Base-by-base conservation (phyloP, 2,329 filamentous ascomycete genomes). In the Trichoderma brevicompactum region DNA sequence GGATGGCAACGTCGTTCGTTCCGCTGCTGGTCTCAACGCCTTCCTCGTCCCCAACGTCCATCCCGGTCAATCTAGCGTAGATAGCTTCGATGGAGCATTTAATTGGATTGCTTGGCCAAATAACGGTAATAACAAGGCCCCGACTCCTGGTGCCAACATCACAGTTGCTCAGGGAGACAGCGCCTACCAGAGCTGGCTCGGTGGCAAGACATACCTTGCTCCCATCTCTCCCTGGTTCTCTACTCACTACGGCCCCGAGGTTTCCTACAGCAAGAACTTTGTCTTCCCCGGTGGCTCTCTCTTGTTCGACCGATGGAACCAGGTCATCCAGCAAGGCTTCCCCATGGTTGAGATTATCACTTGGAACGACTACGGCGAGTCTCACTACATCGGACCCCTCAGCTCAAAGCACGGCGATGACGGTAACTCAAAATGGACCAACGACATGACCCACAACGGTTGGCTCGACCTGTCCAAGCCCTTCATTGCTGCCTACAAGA, bases 281-380 rank as follows among this genome's bases (percentile, higher is more conserved):
- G 78, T 88, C 1, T 89, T 85, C 78, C 81, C 82, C 3, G 81
- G 84, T 7, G 86, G 88, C 66, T 77, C 82, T 48, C 75, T 89
- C 7, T 87, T 87, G 82, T 83, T 81, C 66, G 77, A 85, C 65
- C 83, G 86, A 34, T 88, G 86, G 86, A 77, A 82, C 23, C 68
- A 77, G 63, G 78, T 84, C 19, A 68, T 83, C 10, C 69, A 71
- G 7, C 69, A 82, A n/a, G 73, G 78, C 15, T 82, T 83, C 15
- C 76, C 79, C 5, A 84, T 83, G 65, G 73, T 86, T 6, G 76
- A 79, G 70, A 79, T 82, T 36, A 72, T 82, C 17, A 80, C 80
- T n/a, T 79, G 76, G 76, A 79, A 79, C 60, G 78, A 86, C 70
- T 85, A 82, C 55, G 84, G 84, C 40, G 84, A 86, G 70, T 83